Conservation (phyloP, 2,329 filamentous ascomycete species). For the Hypomyces perniciosus region DNA sequence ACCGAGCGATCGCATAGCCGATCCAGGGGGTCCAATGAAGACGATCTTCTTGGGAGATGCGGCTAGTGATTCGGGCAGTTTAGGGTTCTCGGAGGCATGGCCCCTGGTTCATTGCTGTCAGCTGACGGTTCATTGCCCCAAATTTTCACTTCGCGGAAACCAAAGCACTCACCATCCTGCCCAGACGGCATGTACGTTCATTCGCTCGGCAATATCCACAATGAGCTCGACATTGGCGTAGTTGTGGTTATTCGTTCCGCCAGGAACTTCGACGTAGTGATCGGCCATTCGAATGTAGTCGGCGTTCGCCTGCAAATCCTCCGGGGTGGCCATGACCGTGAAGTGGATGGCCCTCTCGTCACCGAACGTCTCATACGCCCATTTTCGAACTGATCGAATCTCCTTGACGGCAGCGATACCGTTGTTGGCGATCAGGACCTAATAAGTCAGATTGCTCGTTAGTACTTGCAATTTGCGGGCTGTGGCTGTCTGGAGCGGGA, state of each 20-base stretch:
- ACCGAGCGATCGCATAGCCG: conserved; percentile 96
- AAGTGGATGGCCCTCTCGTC: conserved; percentile 98
- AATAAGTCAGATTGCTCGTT: conserved; percentile 3
- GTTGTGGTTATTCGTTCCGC: conserved; percentile 99
- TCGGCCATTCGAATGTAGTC: conserved; percentile 99
- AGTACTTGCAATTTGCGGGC: background rate
- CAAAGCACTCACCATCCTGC: conserved; percentile 74
- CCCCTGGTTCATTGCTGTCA: conserved; percentile 53
- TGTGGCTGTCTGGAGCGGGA: background rate
- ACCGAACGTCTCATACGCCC: conserved; percentile 99
- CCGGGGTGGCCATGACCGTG: conserved; percentile 98
- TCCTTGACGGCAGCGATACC: conserved; percentile 99
- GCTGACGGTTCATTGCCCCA: background rate
- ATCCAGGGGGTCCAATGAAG: conserved; percentile 96
- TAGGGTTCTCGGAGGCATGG: conserved; percentile 97
- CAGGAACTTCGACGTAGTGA: conserved; percentile 97
- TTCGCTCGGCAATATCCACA: conserved; percentile 96
- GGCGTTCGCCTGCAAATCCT: conserved; percentile 94
- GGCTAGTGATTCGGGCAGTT: conserved; percentile 90
- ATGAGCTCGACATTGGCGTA: conserved; percentile 99
- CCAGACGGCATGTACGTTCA: conserved; percentile 98
- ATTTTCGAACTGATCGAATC: conserved; percentile 98
- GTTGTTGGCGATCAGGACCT: conserved; percentile 99
- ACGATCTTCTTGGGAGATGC: conserved; percentile 98
- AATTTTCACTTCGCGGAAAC: background rate